phyloP scores from a whole-genome alignment of 495 filamentous ascomycete genomes.

The Aspergillus sclerotioniger region DNA sequence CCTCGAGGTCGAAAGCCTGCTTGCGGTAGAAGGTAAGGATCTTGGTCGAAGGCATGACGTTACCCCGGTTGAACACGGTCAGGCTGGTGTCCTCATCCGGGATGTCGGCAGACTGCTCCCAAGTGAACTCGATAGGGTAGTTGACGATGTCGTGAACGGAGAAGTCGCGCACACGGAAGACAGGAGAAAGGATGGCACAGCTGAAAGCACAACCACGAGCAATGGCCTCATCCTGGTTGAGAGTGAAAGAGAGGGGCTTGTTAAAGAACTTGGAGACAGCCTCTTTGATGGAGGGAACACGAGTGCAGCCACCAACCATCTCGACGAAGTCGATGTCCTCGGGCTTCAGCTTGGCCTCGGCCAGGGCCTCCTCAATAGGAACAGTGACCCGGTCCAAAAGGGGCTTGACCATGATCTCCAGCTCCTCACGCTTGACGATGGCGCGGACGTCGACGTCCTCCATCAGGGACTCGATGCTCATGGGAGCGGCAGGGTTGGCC shows the following conservation, averaged over 20 bases:
- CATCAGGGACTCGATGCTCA: slow-evolving; percentile 99
- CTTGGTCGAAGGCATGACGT: slow-evolving; percentile 97
- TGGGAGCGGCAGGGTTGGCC: slow-evolving; percentile 87
- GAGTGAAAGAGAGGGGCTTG: slow-evolving; percentile 90
- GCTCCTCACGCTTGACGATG: slow-evolving; percentile 89
- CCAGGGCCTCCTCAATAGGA: slow-evolving; percentile 85
- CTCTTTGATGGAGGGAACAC: slow-evolving; percentile 91
- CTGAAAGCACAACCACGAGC: slow-evolving; percentile 96
- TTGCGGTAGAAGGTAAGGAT: slow-evolving; percentile 99
- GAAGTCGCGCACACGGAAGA: slow-evolving; percentile 98
- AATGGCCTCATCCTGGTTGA: slow-evolving; percentile 98
- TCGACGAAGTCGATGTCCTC: slow-evolving; percentile 95
- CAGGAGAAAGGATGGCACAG: slow-evolving; percentile 95
- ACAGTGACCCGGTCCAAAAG: slow-evolving; percentile 70
- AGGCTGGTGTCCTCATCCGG: slow-evolving; percentile 98
- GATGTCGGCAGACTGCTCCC: slow-evolving; percentile 98
- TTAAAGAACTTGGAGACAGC: slow-evolving; percentile 85
- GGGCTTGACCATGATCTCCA: slow-evolving; percentile 86
- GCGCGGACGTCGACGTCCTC: slow-evolving; percentile 89
- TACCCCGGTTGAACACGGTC: slow-evolving; percentile 96
- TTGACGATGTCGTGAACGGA: slow-evolving; percentile 94
- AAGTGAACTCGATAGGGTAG: slow-evolving; percentile 99
- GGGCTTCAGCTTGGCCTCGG: slow-evolving; percentile 80
- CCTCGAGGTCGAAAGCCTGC: slow-evolving; percentile 95
- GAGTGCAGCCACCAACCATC: slow-evolving; percentile 91